phyloP scores from a whole-genome alignment of 176 grass and related monocot genomes.

The Rhipidocladum racemiflorum region DNA sequence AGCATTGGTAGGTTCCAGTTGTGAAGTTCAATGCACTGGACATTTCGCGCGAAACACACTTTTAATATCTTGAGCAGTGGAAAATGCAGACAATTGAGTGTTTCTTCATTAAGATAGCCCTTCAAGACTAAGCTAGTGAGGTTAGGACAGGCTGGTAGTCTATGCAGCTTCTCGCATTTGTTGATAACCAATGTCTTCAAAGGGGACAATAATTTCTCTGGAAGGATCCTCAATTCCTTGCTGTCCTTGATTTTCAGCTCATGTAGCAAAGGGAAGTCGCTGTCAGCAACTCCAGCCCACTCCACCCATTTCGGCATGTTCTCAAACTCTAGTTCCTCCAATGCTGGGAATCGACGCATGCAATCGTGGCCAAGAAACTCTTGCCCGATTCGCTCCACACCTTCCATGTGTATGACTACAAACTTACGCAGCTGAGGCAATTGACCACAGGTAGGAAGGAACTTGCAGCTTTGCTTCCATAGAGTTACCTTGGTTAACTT shows the following conservation, averaged over 20 bases:
- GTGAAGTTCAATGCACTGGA: background rate
- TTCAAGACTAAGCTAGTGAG: slow-evolving; percentile 30
- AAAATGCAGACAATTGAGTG: slow-evolving; percentile 17
- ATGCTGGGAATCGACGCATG: slow-evolving; percentile 15
- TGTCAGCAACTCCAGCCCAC: slow-evolving; percentile 30
- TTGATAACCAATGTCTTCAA: slow-evolving; percentile 35
- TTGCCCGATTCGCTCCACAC: slow-evolving; percentile 20
- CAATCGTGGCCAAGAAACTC: slow-evolving; percentile 35
- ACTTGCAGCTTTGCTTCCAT: slow-evolving; percentile 16
- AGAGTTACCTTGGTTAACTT: slow-evolving; percentile 31
- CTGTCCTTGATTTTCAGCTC: slow-evolving; percentile 22
- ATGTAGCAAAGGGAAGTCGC: slow-evolving; percentile 33
- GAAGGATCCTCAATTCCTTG: slow-evolving; percentile 22
- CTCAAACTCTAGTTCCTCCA: slow-evolving; percentile 32
- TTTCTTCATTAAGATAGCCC: slow-evolving; percentile 12
- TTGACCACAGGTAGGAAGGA: slow-evolving; percentile 44
- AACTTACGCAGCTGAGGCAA: slow-evolving; percentile 33
- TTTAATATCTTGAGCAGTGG: slow-evolving; percentile 24
- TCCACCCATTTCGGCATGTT: slow-evolving; percentile 37
- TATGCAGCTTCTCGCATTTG: slow-evolving; percentile 26
- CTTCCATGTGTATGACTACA: slow-evolving; percentile 15
- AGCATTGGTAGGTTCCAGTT: background rate
- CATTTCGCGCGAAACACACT: background rate
- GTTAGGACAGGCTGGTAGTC: background rate
- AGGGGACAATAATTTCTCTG: background rate